phyloP scores from a whole-genome alignment of 2,329 filamentous ascomycete species.

The Coleophoma crateriformis region DNA sequence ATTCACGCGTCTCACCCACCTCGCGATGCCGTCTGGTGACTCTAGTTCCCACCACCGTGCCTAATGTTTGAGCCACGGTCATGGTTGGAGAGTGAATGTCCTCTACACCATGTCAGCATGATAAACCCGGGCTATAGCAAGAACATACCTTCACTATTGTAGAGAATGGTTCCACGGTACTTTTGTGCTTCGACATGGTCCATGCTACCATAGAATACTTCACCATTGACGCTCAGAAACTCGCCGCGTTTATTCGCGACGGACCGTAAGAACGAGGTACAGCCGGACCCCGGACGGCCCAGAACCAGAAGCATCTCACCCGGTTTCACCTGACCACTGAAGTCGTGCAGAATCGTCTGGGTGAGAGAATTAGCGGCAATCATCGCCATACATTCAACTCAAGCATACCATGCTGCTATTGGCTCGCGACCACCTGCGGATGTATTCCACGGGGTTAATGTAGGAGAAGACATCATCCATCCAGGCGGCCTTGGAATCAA shows the following conservation, averaged over 20 bases:
- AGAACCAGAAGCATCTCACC: conserved; percentile 41
- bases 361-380: not conserved
- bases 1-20: conserved; percentile 46
- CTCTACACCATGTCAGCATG: not conserved
- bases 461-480: too few species aligned
- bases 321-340: conserved; percentile 4
- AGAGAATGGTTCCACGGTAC: conserved; percentile 47
- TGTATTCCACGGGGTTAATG: too few species aligned
- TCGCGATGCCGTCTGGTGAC: conserved; percentile 32
- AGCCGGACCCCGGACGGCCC: conserved; percentile 59
- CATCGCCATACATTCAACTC: not conserved
- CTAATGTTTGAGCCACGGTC: conserved; percentile 31
- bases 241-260: conserved; percentile 56
- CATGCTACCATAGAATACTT: conserved; percentile 46
- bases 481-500: too few species aligned
- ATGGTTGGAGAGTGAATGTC: conserved; percentile 1
- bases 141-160: conserved; percentile 24
- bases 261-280: conserved; percentile 62
- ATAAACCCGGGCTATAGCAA: conserved; percentile 12
- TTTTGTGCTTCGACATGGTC: conserved; percentile 29
- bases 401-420: not conserved
- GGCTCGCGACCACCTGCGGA: not conserved
- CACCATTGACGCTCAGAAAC: conserved; percentile 47
- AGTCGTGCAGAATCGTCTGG: conserved; percentile 4
- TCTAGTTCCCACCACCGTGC: conserved; percentile 13